A percentile compares a stretch with the other conserved stretches of the same genome.
Evolutionary conservation across 2,329 filamentous ascomycete species (phyloP).

Genomic region (Balansia obtecta): DNA sequence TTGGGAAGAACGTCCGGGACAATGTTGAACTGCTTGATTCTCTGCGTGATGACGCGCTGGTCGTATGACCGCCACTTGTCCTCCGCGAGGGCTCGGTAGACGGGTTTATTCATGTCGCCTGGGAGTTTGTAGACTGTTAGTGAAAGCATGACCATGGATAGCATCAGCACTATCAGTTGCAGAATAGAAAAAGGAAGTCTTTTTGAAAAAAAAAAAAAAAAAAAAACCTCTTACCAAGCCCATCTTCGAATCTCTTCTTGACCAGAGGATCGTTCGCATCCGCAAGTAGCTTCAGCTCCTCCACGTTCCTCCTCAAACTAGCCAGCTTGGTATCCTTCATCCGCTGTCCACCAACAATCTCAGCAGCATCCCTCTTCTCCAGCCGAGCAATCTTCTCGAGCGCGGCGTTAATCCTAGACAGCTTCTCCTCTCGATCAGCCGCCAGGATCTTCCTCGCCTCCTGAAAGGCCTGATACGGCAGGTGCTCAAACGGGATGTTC

Average conservation of each 20-base stretch:
- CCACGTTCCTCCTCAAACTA: slow-evolving; percentile 59
- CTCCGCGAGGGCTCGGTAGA: slow-evolving; percentile 84
- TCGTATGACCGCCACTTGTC: slow-evolving; percentile 80
- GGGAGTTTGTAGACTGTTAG: not conserved
- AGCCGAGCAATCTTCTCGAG: slow-evolving; percentile 56
- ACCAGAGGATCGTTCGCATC: slow-evolving; percentile 93
- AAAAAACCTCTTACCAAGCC: slow-evolving; percentile 49
- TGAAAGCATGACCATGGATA: not conserved
- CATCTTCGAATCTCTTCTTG: slow-evolving; percentile 90
- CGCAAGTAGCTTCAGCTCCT: slow-evolving; percentile 73
- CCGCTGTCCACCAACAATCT: slow-evolving; percentile 47
- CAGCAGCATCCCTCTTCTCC: slow-evolving; percentile 42
- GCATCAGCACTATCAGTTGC: not conserved
- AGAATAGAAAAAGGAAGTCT: not conserved
- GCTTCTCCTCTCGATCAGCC: slow-evolving; percentile 69
- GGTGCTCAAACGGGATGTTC: slow-evolving; percentile 75
- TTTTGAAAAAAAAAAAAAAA: no score
- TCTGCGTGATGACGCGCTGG: slow-evolving; percentile 67
- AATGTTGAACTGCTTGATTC: slow-evolving; percentile 75
- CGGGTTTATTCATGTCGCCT: slow-evolving; percentile 94
- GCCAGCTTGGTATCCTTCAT: slow-evolving; percentile 54
- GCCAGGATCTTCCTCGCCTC: slow-evolving; percentile 77
- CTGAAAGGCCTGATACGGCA: slow-evolving; percentile 97
- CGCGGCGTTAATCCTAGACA: slow-evolving; percentile 58
- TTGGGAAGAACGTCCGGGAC: slow-evolving; percentile 78